Evolutionary conservation across 2,329 filamentous ascomycete genomes (phyloP).

Genomic region (Hypoxylon sp.): DNA sequence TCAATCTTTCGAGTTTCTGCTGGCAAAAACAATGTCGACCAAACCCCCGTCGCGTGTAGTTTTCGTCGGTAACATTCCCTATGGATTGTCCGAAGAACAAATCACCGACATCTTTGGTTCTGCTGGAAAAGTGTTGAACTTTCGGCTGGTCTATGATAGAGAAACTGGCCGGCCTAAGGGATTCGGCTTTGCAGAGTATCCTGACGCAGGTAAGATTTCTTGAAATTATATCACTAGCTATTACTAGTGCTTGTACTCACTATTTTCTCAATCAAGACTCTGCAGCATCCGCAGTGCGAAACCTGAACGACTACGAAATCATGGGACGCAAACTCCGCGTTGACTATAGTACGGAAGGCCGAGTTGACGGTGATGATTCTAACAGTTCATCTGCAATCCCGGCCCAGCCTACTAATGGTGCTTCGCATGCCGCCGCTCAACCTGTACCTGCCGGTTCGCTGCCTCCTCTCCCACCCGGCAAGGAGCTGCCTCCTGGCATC

Average conservation of each 20-base stretch:
- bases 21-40: constrained; percentile 73
- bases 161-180: constrained; percentile 96
- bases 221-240: not conserved
- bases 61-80: constrained; percentile 80
- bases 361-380: constrained; percentile 74
- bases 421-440: constrained; percentile 55
- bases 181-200: constrained; percentile 96
- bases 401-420: constrained; percentile 51
- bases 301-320: constrained; percentile 94
- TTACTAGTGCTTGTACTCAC: constrained; percentile 15
- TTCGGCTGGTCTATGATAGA: constrained; percentile 93
- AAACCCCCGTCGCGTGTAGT: constrained; percentile 84
- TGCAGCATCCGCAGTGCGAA: constrained; percentile 93
- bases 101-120: constrained; percentile 94
- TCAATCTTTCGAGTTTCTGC: constrained; percentile 5
- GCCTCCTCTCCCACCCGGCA: constrained; percentile 86
- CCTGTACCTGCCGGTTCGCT: constrained; percentile 67
- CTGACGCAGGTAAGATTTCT: constrained; percentile 78
- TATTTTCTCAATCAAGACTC: constrained; percentile 66
- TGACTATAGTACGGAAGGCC: constrained; percentile 95
- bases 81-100: constrained; percentile 93
- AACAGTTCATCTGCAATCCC: constrained; percentile 43
- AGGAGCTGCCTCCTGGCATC: constrained; percentile 85
- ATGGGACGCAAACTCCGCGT: constrained; percentile 95
- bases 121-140: constrained; percentile 90